phyloP scores from a whole-genome alignment of 2,329 filamentous ascomycete genomes.

The Tolypocladium tundrense region DNA sequence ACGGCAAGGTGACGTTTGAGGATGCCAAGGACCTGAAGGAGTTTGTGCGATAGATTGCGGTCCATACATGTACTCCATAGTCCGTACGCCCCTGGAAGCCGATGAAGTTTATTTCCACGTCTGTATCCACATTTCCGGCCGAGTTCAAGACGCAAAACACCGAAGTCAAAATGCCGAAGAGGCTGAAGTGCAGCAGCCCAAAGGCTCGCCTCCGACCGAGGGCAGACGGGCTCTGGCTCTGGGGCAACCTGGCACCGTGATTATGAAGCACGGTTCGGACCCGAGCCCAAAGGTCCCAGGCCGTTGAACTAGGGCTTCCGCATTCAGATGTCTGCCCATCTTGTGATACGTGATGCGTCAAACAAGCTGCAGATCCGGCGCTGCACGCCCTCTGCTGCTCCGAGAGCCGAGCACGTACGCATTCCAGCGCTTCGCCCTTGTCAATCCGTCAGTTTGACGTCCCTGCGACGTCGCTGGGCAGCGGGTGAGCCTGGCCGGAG shows the following conservation, averaged over 20 bases:
- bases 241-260: too few species aligned
- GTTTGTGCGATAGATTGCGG: slow-evolving; percentile 30
- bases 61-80: not conserved
- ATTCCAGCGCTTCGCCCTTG: not conserved
- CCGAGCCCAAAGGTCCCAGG: not conserved
- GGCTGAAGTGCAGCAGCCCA: too few species aligned
- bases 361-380: not conserved
- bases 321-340: not conserved
- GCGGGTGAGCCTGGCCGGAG: not conserved
- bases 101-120: not conserved
- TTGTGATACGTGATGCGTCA: too few species aligned
- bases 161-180: not conserved
- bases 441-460: not conserved
- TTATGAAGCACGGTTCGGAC: not conserved
- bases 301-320: not conserved
- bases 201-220: too few species aligned
- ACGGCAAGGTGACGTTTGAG: slow-evolving; percentile 59
- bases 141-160: too few species aligned
- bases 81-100: not conserved
- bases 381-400: not conserved
- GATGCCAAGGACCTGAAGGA: slow-evolving; percentile 48
- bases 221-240: too few species aligned
- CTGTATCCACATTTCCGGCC: not conserved
- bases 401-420: not conserved
- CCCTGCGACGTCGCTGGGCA: too few species aligned